These are phyloP conservation scores for Prunus yedoensis DNA, from an alignment of 331 rosid species.

Conservation along the genomic window DNA sequence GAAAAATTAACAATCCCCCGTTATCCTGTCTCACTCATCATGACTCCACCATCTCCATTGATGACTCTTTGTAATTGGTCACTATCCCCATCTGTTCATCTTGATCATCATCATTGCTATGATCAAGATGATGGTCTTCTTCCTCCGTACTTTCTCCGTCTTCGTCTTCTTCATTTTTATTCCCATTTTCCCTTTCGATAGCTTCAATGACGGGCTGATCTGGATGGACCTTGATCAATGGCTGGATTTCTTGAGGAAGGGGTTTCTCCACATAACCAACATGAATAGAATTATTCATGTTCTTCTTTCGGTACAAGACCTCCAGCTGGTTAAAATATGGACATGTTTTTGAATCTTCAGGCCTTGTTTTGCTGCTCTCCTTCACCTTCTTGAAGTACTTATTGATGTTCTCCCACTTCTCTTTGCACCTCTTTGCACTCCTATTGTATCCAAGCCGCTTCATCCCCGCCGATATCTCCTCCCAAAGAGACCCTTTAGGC, in stretches of 20 bases:
- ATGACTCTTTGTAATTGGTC: slow-evolving; percentile 37
- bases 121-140: slow-evolving; percentile 12
- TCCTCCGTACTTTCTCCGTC: slow-evolving; percentile 33
- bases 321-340: slow-evolving; percentile 83
- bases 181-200: slow-evolving; percentile 6
- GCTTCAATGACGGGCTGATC: slow-evolving; percentile 40
- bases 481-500: slow-evolving; percentile 93
- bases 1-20: slow-evolving; percentile 39
- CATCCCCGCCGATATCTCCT: slow-evolving; percentile 79
- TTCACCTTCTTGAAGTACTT: slow-evolving; percentile 91
- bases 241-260: slow-evolving; percentile 36
- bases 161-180: slow-evolving; percentile 12
- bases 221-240: slow-evolving; percentile 68
- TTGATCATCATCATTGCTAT: background rate
- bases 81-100: slow-evolving; percentile 21
- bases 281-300: slow-evolving; percentile 1
- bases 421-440: slow-evolving; percentile 87
- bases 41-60: slow-evolving; percentile 55
- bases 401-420: slow-evolving; percentile 98
- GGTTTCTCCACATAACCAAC: slow-evolving; percentile 8
- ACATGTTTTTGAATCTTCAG: slow-evolving; percentile 78
- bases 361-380: slow-evolving; percentile 60
- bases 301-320: slow-evolving; percentile 58
- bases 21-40: slow-evolving; percentile 25
- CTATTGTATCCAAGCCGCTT: slow-evolving; percentile 61